phyloP scores from a whole-genome alignment of 345 rosid species.

The Tarenaya hassleriana region DNA sequence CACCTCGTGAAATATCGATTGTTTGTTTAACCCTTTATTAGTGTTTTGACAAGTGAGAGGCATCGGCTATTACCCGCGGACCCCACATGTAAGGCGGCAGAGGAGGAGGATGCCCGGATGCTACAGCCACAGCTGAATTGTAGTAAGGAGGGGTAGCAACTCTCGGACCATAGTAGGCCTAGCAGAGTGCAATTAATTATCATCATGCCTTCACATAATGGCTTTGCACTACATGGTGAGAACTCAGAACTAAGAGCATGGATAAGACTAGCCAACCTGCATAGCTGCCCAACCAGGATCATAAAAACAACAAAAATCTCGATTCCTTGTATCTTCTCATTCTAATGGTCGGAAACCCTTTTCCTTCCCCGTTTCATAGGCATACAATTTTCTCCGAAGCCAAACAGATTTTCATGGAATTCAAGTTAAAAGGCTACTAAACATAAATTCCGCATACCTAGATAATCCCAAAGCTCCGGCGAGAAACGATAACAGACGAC shows the following conservation, averaged over 20 bases:
- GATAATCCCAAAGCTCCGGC: slow-evolving; percentile 12
- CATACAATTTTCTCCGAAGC: too few species aligned
- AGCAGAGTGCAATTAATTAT: slow-evolving; percentile 20
- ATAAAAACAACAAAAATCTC: slow-evolving; percentile 23
- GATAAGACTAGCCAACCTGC: slow-evolving; percentile 78
- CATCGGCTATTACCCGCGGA: slow-evolving; percentile 50
- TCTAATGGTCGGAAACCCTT: too few species aligned
- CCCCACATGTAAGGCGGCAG: slow-evolving; percentile 91
- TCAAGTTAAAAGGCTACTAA: too few species aligned
- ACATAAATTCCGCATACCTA: too few species aligned
- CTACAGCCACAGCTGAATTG: slow-evolving; percentile 58
- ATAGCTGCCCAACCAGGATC: slow-evolving; percentile 88
- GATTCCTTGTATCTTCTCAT: too few species aligned
- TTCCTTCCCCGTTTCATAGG: too few species aligned
- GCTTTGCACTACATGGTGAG: slow-evolving; percentile 6
- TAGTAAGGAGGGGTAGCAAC: slow-evolving; percentile 72
- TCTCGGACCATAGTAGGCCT: slow-evolving; percentile 92
- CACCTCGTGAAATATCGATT: too few species aligned
- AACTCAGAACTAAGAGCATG: background rate
- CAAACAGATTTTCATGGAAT: too few species aligned
- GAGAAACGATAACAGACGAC: background rate
- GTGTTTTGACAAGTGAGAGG: background rate
- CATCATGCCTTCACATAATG: slow-evolving; percentile 13
- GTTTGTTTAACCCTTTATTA: slow-evolving; percentile 1
- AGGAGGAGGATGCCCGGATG: slow-evolving; percentile 69